Percentiles rank a stretch among this genome's conserved stretches.
Evolutionary conservation across 2,329 filamentous ascomycete species (phyloP).

Genomic region (Fusarium verticillioides): DNA sequence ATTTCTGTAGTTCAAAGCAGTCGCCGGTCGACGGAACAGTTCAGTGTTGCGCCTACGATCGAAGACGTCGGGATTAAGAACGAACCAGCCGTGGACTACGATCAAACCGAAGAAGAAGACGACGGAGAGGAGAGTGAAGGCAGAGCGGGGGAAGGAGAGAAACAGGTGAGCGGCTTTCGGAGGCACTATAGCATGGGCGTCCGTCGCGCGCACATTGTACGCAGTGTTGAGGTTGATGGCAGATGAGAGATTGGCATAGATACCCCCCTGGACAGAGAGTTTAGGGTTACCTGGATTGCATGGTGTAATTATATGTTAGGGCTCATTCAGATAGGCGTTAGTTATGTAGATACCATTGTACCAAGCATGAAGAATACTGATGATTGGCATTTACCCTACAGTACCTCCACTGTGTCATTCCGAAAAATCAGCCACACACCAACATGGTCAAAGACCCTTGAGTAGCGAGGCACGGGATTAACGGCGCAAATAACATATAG

Average conservation of each 20-base stretch:
- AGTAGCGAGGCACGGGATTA: not conserved
- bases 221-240: not conserved
- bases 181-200: not conserved
- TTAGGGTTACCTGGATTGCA: not conserved
- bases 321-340: not conserved
- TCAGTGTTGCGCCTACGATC: not conserved
- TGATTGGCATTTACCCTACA: not conserved
- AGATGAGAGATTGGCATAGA: not conserved
- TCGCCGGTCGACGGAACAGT: not conserved
- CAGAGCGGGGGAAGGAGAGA: not conserved
- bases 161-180: not conserved
- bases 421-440: not conserved
- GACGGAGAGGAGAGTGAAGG: not conserved
- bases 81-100: not conserved
- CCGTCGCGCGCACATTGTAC: not conserved
- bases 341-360: not conserved
- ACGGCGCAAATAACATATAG: not conserved
- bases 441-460: no score
- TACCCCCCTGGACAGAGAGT: not conserved
- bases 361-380: not conserved
- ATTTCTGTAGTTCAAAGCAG: not conserved
- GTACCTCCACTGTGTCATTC: not conserved
- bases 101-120: not conserved
- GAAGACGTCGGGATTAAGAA: not conserved
- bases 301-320: not conserved